Conservation (phyloP, 2,329 filamentous ascomycete species). For the Cladorrhinum sp. region DNA sequence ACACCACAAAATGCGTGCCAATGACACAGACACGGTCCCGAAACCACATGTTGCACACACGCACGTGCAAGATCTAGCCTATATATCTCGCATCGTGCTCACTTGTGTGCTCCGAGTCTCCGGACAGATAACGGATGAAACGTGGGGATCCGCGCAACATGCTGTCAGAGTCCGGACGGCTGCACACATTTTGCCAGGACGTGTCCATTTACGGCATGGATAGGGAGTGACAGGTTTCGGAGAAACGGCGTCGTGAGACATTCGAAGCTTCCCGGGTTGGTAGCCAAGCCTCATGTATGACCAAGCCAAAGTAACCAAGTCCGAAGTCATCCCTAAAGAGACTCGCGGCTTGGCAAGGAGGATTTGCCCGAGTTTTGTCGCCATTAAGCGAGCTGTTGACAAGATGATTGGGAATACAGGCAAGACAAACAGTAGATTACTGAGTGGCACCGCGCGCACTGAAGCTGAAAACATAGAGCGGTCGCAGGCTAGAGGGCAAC, state of each 20-base stretch:
- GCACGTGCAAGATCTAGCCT: neutral
- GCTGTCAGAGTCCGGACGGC: neutral
- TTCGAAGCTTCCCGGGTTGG: neutral
- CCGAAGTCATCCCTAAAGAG: too few species aligned
- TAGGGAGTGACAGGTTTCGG: neutral
- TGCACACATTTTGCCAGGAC: neutral
- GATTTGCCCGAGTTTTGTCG: too few species aligned
- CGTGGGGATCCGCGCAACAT: neutral
- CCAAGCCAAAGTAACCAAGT: too few species aligned
- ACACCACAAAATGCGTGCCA: neutral
- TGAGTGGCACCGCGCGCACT: too few species aligned
- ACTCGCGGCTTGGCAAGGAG: too few species aligned
- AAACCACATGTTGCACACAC: neutral
- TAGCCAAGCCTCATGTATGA: too few species aligned
- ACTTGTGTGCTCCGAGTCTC: neutral
- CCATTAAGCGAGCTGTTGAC: too few species aligned
- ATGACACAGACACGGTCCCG: neutral
- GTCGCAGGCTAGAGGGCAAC: too few species aligned
- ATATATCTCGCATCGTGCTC: neutral
- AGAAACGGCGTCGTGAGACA: neutral
- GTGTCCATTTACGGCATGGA: neutral
- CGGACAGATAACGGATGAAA: neutral
- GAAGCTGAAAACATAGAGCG: too few species aligned
- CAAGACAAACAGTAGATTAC: too few species aligned
- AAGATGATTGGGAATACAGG: too few species aligned